phyloP scores from a whole-genome alignment of 2,329 filamentous ascomycete genomes.

The Thermoascus crustaceus region DNA sequence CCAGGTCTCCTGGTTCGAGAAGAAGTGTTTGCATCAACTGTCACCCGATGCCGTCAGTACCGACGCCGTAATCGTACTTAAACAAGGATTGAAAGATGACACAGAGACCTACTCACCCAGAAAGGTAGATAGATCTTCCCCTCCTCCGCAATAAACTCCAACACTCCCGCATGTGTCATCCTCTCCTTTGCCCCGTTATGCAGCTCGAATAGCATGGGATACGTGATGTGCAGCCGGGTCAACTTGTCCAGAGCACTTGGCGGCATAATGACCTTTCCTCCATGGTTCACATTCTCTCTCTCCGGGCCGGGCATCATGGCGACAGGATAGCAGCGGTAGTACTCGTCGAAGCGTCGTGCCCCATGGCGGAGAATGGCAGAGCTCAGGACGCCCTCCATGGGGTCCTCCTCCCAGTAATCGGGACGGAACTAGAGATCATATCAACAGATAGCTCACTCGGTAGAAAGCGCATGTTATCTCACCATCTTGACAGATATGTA shows the following conservation, averaged over 20 bases:
- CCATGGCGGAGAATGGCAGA: constrained; percentile 44
- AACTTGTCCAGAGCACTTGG: constrained; percentile 94
- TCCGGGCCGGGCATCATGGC: constrained; percentile 89
- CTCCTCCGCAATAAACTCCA: constrained; percentile 97
- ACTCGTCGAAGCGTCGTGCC: constrained; percentile 86
- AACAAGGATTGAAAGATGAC: not conserved
- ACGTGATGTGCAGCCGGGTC: constrained; percentile 89
- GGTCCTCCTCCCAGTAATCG: constrained; percentile 46
- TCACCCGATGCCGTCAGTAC: constrained; percentile 13
- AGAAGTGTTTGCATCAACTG: constrained; percentile 89
- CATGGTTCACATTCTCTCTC: constrained; percentile 83
- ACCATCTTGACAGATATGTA: constrained; percentile 1
- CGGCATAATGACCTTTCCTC: constrained; percentile 96
- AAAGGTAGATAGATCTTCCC: constrained; percentile 92
- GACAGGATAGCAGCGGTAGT: constrained; percentile 94
- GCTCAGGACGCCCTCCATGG: constrained; percentile 46
- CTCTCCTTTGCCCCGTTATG: constrained; percentile 74
- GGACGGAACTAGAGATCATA: constrained; percentile 31
- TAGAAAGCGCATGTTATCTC: constrained; percentile 4
- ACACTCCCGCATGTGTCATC: constrained; percentile 84
- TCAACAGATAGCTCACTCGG: constrained; percentile 4
- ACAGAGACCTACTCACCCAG: constrained; percentile 80
- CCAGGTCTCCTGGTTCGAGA: constrained; percentile 84
- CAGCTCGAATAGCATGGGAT: constrained; percentile 94
- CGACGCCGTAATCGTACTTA: not conserved